phyloP scores from a whole-genome alignment of 2,329 filamentous ascomycete genomes.

The Alternaria sp. region DNA sequence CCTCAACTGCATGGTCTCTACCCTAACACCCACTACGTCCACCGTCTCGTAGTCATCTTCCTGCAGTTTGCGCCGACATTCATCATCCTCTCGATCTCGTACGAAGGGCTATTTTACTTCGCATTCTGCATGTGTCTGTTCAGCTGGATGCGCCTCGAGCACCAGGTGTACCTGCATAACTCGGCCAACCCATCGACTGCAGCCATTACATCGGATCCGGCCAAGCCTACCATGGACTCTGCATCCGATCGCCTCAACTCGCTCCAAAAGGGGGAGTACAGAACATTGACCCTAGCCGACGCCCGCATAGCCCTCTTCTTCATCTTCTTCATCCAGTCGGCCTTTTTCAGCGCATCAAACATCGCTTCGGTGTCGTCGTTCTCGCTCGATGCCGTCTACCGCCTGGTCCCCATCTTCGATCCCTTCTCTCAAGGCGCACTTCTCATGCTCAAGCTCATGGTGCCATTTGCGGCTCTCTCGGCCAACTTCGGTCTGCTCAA shows the following conservation, averaged over 20 bases:
- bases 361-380: conserved; percentile 93
- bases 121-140: conserved; percentile 82
- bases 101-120: conserved; percentile 95
- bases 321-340: conserved; percentile 90
- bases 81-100: conserved; percentile 95
- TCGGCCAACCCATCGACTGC: conserved; percentile 12
- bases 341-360: conserved; percentile 97
- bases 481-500: conserved; percentile 95
- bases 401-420: conserved; percentile 89
- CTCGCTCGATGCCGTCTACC: conserved; percentile 85
- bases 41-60: conserved; percentile 87
- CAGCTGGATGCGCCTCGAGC: conserved; percentile 91
- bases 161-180: conserved; percentile 67
- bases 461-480: conserved; percentile 90
- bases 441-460: conserved; percentile 85
- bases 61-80: conserved; percentile 92
- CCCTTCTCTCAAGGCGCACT: conserved; percentile 90
- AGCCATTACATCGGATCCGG: conserved; percentile 30
- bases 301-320: conserved; percentile 91
- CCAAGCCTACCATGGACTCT: conserved; percentile 49
- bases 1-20: conserved; percentile 82
- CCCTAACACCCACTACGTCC: conserved; percentile 86
- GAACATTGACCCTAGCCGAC: conserved; percentile 80
- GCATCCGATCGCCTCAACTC: conserved; percentile 41
- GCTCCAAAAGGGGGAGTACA: conserved; percentile 54